A percentile compares a stretch with the other conserved stretches of the same genome.
Conservation (phyloP, 345 rosid species). For the Populus simonii region DNA sequence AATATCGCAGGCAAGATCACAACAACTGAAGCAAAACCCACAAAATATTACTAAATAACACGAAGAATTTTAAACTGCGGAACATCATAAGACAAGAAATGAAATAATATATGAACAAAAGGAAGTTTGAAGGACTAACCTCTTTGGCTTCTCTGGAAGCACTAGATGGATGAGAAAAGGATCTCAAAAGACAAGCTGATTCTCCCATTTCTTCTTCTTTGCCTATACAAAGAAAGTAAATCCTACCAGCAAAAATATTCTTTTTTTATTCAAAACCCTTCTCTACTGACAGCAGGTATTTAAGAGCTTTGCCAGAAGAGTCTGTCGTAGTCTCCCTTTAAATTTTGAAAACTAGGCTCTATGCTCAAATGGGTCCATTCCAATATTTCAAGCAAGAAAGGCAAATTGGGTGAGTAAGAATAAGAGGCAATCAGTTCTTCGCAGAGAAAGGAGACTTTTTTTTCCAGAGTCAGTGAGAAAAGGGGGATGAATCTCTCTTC, state of each 20-base stretch:
- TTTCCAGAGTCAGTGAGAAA: not conserved
- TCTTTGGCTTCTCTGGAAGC: conserved; percentile 49
- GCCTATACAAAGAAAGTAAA: not conserved
- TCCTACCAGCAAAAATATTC: not conserved
- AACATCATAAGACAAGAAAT: not conserved
- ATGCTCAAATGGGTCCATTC: conserved; percentile 2
- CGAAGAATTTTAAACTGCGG: not conserved
- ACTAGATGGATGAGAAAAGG: conserved; percentile 77
- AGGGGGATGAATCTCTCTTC: not conserved
- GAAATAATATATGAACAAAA: not conserved
- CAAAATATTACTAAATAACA: not conserved
- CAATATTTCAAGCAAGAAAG: not conserved
- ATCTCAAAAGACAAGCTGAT: conserved; percentile 64
- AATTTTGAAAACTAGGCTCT: conserved; percentile 9
- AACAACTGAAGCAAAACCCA: not conserved
- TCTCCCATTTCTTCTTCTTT: conserved; percentile 58
- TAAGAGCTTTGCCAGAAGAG: not conserved
- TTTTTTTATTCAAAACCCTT: not conserved
- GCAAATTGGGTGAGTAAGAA: not conserved
- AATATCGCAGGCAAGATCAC: not conserved
- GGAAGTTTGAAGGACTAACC: conserved; percentile 35
- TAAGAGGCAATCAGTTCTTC: not conserved
- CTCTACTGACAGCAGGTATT: not conserved
- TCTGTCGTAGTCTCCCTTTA: not conserved
- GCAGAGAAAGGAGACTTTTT: not conserved